These are phyloP conservation scores for Cercospora beticola DNA, from an alignment of 2,329 filamentous ascomycete genomes.

Conservation along the genomic window DNA sequence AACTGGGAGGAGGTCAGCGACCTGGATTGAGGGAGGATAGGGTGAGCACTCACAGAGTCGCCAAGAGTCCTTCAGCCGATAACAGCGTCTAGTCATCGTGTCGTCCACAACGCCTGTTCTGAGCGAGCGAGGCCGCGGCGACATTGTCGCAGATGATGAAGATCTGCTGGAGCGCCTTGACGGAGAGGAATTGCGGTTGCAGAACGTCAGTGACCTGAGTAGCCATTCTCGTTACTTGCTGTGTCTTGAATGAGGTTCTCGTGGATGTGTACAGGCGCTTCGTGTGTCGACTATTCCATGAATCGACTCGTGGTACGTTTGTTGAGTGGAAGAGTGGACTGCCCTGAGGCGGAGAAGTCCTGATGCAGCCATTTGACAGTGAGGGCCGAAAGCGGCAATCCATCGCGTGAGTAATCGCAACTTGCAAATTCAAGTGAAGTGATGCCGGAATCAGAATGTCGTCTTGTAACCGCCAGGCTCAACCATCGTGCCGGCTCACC, in stretches of 20 bases:
- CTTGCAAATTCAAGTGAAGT: not conserved
- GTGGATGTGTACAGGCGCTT: not conserved
- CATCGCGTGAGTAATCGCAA: too few relatives aligned
- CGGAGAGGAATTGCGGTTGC: constrained; percentile 4
- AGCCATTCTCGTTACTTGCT: constrained; percentile 22
- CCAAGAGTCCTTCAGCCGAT: not conserved
- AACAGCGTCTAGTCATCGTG: not conserved
- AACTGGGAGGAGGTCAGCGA: not conserved
- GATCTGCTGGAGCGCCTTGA: constrained; percentile 16
- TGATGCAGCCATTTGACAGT: too few relatives aligned
- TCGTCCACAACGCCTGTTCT: not conserved
- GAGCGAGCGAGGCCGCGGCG: not conserved
- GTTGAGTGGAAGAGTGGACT: not conserved
- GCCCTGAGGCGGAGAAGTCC: not conserved
- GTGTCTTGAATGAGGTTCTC: constrained; percentile 7
- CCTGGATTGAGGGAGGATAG: not conserved
- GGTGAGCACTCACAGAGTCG: not conserved
- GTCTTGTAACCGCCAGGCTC: too few relatives aligned
- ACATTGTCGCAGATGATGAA: constrained; percentile 18
- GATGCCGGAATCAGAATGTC: not conserved
- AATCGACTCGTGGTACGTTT: not conserved
- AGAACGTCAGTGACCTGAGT: constrained; percentile 20
- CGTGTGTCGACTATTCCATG: not conserved
- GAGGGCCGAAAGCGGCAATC: too few relatives aligned
- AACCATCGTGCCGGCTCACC: not conserved